Percentiles rank a stretch among this genome's conserved stretches.
Conservation (phyloP, 2,329 filamentous ascomycete species). For the Gnomoniopsis sp. region DNA sequence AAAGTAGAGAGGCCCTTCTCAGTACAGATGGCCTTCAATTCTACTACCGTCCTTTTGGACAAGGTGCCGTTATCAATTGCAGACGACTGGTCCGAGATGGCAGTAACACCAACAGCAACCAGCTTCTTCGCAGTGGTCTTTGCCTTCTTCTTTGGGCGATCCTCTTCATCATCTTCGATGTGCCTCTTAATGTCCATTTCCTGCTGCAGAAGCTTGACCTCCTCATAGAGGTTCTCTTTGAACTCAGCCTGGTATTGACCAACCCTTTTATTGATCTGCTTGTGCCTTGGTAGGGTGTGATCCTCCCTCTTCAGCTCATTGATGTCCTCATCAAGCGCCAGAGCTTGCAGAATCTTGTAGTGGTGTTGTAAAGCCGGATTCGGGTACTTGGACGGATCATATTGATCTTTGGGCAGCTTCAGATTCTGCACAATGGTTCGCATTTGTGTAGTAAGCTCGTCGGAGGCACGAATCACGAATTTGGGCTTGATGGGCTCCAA, state of each 20-base stretch:
- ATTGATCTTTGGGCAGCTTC: conserved; percentile 80
- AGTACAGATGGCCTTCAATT: conserved; percentile 47
- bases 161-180: conserved; percentile 37
- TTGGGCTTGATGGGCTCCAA: conserved; percentile 55
- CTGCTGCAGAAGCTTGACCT: conserved; percentile 36
- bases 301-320: conserved; percentile 68
- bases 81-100: conserved; percentile 43
- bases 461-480: conserved; percentile 51
- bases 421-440: conserved; percentile 77
- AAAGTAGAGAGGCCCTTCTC: conserved; percentile 44
- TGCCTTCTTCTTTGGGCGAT: conserved; percentile 44
- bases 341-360: conserved; percentile 86
- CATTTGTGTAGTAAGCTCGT: conserved; percentile 77
- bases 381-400: conserved; percentile 82
- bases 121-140: conserved; percentile 29
- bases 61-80: conserved; percentile 44
- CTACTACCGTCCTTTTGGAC: conserved; percentile 51
- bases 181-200: conserved; percentile 50
- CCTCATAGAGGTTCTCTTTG: conserved; percentile 64
- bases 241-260: conserved; percentile 77
- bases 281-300: conserved; percentile 78
- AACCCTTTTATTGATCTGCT: conserved; percentile 84
- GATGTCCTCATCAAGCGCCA: conserved; percentile 88
- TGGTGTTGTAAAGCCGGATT: conserved; percentile 96
- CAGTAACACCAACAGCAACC: conserved; percentile 31